phyloP scores from a whole-genome alignment of 371 early-diverging fungal genomes.

The Lichtheimia hyalospora region DNA sequence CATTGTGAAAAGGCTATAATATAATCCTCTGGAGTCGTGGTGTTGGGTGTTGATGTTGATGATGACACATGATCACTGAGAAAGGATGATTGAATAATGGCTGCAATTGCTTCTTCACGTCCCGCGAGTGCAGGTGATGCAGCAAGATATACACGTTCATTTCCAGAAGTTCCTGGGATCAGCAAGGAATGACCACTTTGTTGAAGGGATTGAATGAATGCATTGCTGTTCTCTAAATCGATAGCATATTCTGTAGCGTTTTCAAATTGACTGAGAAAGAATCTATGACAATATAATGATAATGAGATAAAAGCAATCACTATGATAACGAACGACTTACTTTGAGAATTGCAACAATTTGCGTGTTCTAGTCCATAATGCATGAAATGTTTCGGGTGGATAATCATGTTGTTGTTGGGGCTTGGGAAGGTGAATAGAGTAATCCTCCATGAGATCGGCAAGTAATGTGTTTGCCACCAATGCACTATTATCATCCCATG shows the following conservation, averaged over 20 bases:
- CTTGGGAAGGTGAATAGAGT: conserved; percentile 32
- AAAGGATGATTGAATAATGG: conserved; percentile 33
- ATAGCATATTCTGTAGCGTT: conserved; percentile 75
- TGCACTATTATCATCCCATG: conserved; percentile 19
- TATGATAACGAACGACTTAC: conserved; percentile 17
- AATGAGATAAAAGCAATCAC: neutral
- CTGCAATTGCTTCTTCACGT: conserved; percentile 29
- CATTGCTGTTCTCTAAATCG: conserved; percentile 44
- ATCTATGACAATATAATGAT: conserved; percentile 30
- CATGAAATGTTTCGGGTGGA: conserved; percentile 62
- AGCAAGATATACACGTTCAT: conserved; percentile 62
- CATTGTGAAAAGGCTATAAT: conserved; percentile 56
- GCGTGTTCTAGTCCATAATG: conserved; percentile 62
- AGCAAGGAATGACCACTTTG: conserved; percentile 69
- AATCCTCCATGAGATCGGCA: conserved; percentile 43
- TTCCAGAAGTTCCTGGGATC: conserved; percentile 65
- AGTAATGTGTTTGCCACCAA: conserved; percentile 36
- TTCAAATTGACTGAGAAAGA: conserved; percentile 66
- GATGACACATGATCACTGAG: conserved; percentile 16
- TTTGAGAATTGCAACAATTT: conserved; percentile 63
- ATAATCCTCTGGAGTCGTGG: conserved; percentile 33
- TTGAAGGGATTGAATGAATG: conserved; percentile 58
- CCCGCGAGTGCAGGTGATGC: conserved; percentile 48
- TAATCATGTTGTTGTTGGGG: conserved; percentile 37
- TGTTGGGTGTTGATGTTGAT: conserved; percentile 12